Evolutionary conservation across 768 basidiomycete species (phyloP), one percentile per base, ranked within the genome.

Genomic region (Pholiota molesta): DNA sequence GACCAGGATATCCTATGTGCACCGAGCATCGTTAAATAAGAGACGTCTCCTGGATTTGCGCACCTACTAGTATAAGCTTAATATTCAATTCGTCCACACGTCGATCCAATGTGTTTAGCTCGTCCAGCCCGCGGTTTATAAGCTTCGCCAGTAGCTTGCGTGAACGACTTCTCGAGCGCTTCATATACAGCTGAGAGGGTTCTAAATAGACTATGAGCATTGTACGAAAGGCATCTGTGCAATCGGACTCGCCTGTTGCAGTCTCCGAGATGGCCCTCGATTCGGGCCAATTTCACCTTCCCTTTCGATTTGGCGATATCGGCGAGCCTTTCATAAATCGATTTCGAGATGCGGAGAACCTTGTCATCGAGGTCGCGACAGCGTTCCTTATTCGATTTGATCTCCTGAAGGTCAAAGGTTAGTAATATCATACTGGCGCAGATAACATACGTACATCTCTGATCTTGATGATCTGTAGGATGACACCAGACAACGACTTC

Each of bases 291-390:
- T 10, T 31, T 56, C 19, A 44, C 39, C 19, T 28, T 8, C 17
- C 14, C 16, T 0, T 28, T 8, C 1, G 55, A 40, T 21, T 29
- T 42, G 17, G 35, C 37, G 11, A 56, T 8, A 16, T 44, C 55
- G 14, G 16, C 37, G 8, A 56, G n/a, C 19, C 40, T n/a, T 10
- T 56, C 55, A 23, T 56, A 56, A 17, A 56, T 44, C 1, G 40
- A 40, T 19, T 56, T 56, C 11, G 55, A 42, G 39, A 56, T 56
- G 21, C 21, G 7, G 40, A 56, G 55, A 8, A 56, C 40, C 16
- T 56, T 56, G 26, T 56, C 55, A 4, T 44, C 44, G 35, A 56
- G 26, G 16, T 56, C 55, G 19, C 40, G 40, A 10, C 55, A 56
- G 3, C 55, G 37, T 13, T 56, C 26, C 39, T 44, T 56, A 13